Conservation (phyloP, 2,329 filamentous ascomycete species). For the Zelopaecilomyces penicillatus region DNA sequence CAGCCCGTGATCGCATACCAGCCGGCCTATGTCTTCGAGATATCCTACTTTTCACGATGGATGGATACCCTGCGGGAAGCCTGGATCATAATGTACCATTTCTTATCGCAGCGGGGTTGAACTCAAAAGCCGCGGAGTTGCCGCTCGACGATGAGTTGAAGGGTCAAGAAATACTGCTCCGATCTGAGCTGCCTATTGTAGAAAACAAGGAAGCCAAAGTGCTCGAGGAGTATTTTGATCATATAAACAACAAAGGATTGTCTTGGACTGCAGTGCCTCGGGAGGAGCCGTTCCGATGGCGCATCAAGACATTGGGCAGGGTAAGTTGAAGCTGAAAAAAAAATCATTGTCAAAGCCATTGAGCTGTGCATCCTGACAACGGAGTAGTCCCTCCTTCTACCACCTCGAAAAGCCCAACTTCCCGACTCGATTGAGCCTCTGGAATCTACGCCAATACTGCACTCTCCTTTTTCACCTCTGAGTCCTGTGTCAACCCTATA, state of each 20-base stretch:
- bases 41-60: constrained; percentile 45
- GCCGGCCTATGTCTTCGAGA: constrained; percentile 7
- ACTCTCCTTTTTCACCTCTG: constrained; percentile 86
- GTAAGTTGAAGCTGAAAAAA: constrained; percentile 44
- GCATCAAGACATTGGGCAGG: constrained; percentile 67
- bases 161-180: constrained; percentile 52
- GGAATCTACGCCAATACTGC: constrained; percentile 50
- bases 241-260: constrained; percentile 53
- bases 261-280: constrained; percentile 59
- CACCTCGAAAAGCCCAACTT: constrained; percentile 47
- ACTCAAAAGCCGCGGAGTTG: constrained; percentile 30
- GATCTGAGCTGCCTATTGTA: constrained; percentile 62
- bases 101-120: constrained; percentile 71
- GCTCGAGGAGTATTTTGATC: constrained; percentile 57
- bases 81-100: constrained; percentile 82
- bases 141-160: constrained; percentile 43
- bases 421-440: constrained; percentile 42
- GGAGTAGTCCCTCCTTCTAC: constrained; percentile 44
- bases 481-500: constrained; percentile 76
- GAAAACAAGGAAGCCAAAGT: constrained; percentile 55
- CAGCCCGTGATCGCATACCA: not conserved
- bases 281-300: constrained; percentile 51
- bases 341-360: not conserved
- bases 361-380: constrained; percentile 18
- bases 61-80: constrained; percentile 71